Base-by-base conservation (phyloP, 202 grass and related monocot genomes). In the Hordeum pubiflorum region DNA sequence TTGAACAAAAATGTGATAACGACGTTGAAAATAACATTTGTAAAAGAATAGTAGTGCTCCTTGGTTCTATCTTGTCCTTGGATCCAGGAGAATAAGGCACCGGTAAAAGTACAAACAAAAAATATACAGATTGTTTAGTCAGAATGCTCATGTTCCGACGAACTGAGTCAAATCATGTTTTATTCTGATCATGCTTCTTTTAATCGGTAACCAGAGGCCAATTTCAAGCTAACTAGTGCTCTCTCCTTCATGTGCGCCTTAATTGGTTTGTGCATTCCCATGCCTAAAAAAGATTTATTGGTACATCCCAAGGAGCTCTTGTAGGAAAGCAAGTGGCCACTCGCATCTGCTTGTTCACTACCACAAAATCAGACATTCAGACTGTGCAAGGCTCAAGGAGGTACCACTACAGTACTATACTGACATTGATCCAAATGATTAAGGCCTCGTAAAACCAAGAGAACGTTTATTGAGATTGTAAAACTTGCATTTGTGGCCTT, bases 221-320 rank as follows among this genome's bases (percentile, higher is more conserved):
- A 82, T 62, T 85, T 67, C 74, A 34, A 17, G 22, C 67, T 71
- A 59, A 22, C 34, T n/a, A 52, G 44, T 50, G 14, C 8, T 58
- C 67, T 70, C 67, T 54, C 3, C 62, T 23, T 85, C 83, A 83
- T 86, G 66, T 89, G 83, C 75, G 54, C 80, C 75, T 89, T 83
- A 86, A 89, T 58, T 86, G 58, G 32, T 10, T 69, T 71, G 88
- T 79, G 83, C 75, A 70, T 83, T 86, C 83, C 88, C 79, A 89
- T 79, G 75, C 17, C 3, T 69, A 56, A 36, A 78, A 54, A 85
- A 64, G 24, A 75, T 63, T 26, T 79, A 10, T 23, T 67, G 1
- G 27, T 52, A 69, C 79, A 89, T 86, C 79, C 79, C 88, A 80
- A 89, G 79, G 44, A 60, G 63, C 20, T 37, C 26, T 37, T 80